phyloP scores from a whole-genome alignment of 1,284 basidiomycete genomes.

The Ceratobasidium sp. region DNA sequence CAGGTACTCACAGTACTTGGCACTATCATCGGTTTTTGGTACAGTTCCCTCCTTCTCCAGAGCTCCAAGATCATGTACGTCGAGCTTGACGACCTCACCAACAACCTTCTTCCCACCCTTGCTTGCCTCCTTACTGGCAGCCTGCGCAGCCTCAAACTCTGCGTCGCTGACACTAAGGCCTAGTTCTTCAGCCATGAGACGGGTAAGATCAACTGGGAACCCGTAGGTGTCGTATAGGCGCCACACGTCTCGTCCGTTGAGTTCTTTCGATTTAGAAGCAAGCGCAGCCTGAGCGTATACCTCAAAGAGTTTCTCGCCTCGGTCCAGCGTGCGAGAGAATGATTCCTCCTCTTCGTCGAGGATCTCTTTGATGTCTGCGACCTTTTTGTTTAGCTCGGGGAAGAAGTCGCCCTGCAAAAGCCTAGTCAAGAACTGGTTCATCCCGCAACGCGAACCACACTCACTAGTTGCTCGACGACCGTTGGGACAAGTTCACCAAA shows the following conservation, averaged over 20 bases:
- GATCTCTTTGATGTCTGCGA: constrained; percentile 91
- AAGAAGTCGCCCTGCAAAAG: constrained; percentile 80
- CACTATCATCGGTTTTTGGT: constrained; percentile 93
- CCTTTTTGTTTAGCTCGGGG: constrained; percentile 90
- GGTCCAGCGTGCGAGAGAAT: constrained; percentile 94
- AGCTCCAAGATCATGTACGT: constrained; percentile 93
- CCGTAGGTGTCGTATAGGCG: constrained; percentile 98
- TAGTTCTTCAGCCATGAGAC: constrained; percentile 97
- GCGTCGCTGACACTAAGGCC: constrained; percentile 86
- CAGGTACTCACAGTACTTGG: constrained; percentile 81
- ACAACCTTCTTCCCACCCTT: constrained; percentile 80
- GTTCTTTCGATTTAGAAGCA: constrained; percentile 70
- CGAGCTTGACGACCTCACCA: constrained; percentile 82
- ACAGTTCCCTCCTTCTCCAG: constrained; percentile 84
- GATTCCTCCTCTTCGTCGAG: constrained; percentile 98
- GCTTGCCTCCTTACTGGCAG: constrained; percentile 89
- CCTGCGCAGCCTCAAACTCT: constrained; percentile 92
- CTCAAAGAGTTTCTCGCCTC: constrained; percentile 97
- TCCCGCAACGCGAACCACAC: constrained; percentile 49
- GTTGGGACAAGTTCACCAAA: constrained; percentile 93
- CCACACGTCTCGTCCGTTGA: constrained; percentile 96
- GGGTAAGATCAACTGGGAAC: constrained; percentile 96
- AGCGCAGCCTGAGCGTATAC: constrained; percentile 82
- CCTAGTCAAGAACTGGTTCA: constrained; percentile 5
- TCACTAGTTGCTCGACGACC: constrained; percentile 87